phyloP scores from a whole-genome alignment of 495 filamentous ascomycete species.

The Neurospora pannonica region DNA sequence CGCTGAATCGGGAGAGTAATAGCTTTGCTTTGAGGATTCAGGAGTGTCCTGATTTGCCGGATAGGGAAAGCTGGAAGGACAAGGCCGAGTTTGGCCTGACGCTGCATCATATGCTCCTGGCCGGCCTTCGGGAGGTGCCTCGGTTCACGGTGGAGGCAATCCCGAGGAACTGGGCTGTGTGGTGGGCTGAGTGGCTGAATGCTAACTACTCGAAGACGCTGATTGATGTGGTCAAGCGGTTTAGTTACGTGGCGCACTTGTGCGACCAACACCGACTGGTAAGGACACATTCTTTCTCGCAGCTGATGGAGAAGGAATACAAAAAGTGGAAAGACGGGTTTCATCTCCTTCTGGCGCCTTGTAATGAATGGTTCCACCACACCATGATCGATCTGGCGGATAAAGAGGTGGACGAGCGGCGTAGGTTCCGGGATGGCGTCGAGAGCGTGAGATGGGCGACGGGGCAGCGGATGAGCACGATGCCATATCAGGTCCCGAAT shows the following conservation, averaged over 20 bases:
- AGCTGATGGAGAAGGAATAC: not conserved
- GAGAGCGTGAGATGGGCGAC: not conserved
- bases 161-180: not conserved
- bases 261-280: not conserved
- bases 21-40: fast-evolving
- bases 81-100: not conserved
- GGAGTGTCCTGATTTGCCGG: not conserved
- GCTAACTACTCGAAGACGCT: not conserved
- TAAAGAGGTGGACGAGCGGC: not conserved
- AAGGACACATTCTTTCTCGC: not conserved
- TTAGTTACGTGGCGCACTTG: not conserved
- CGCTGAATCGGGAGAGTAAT: not conserved
- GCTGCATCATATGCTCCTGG: not conserved
- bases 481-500: not conserved
- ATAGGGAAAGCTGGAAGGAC: conserved; percentile 2
- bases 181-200: not conserved
- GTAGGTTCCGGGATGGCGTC: not conserved
- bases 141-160: not conserved
- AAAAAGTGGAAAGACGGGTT: not conserved
- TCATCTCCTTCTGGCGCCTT: not conserved
- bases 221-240: not conserved
- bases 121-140: not conserved
- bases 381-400: conserved; percentile 3
- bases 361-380: conserved; percentile 3
- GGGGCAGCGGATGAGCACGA: not conserved